Conservation (phyloP, 495 filamentous ascomycete genomes). For the Rusavskia elegans region DNA sequence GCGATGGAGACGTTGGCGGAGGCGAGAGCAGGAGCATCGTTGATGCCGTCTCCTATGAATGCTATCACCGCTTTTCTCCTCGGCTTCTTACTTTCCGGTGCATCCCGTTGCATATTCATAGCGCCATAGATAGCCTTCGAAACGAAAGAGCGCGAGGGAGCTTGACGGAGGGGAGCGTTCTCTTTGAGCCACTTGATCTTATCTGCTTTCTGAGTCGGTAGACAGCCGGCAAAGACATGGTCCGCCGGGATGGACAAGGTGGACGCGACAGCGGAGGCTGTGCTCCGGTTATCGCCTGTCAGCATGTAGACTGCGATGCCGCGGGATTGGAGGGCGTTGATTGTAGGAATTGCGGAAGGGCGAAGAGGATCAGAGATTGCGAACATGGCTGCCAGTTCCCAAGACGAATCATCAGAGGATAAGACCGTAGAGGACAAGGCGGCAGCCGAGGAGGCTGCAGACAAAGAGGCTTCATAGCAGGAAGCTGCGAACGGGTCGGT, state of each 20-base stretch:
- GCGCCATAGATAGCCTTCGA: constrained; percentile 34
- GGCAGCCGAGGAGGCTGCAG: too few species aligned
- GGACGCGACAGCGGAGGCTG: constrained; percentile 60
- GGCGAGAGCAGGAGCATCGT: constrained; percentile 71
- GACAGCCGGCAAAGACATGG: constrained; percentile 75
- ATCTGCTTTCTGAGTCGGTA: constrained; percentile 72
- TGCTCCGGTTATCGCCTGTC: constrained; percentile 66
- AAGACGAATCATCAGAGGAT: constrained; percentile 1
- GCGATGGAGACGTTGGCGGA: constrained; percentile 72
- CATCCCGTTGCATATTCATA: too few species aligned
- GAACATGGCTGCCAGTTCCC: constrained; percentile 31
- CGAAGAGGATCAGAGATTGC: constrained; percentile 61
- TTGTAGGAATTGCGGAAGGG: constrained; percentile 50
- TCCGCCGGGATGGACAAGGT: constrained; percentile 56
- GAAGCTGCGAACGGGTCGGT: constrained; percentile 13
- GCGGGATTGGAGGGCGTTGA: constrained; percentile 48
- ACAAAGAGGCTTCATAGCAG: constrained; percentile 3
- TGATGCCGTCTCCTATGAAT: constrained; percentile 76
- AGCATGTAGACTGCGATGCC: constrained; percentile 78
- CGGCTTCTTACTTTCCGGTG: too few species aligned
- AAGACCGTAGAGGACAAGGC: too few species aligned
- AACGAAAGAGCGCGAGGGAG: constrained; percentile 43
- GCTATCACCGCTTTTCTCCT: constrained; percentile 27
- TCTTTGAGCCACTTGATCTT: constrained; percentile 69
- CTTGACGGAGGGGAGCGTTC: constrained; percentile 44